Base-by-base conservation (phyloP, 1,139 yeast species). In the Yamadazyma trypodendri region DNA sequence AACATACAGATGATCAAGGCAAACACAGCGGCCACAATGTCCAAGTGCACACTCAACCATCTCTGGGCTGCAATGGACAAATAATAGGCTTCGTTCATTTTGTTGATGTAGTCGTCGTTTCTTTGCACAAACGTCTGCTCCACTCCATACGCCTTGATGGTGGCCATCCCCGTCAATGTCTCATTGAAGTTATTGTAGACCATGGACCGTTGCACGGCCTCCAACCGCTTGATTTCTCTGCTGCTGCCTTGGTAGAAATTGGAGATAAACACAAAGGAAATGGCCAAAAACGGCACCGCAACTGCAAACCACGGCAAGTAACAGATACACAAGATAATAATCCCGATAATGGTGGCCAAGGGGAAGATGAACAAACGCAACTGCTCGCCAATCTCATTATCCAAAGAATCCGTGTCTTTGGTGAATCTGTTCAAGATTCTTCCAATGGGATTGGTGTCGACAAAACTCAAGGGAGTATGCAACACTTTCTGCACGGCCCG, bases 401-500 rank as follows among this genome's bases (percentile, higher is more conserved):
- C 76, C 46, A 71, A 63, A 8, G 71, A 60, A 49, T 71, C 76
- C 8, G 75, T 69, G 49, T 71, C 76, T 47, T 67, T 69, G 7
- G 75, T 68, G 47, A 95, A 40, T 84, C 90, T 55, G 54, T 69
- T 69, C 51, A 71, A 59, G 24, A 71, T 61, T 54, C 75, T 59
- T 15, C 75, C 76, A 50, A 68, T 52, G 6, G 76, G 76, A 34
- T 64, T 69, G 12, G 72, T 62, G 51, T 70, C 76, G 56, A 70
- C 60, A 48, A 60, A 70, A 34, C 65, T 56, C 75, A 70, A 68
- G 34, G 75, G 75, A 1, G 70, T 67, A 49, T 67, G 73, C 44
- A 70, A 60, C 13, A 70, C 53, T 37, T 54, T 63, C 18, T 52
- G 53, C 25, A 65, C 66, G 5, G 75, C 73, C 38, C 50, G 56